Base-by-base conservation (phyloP, 768 basidiomycete species). In the Phylloporus sp. region DNA sequence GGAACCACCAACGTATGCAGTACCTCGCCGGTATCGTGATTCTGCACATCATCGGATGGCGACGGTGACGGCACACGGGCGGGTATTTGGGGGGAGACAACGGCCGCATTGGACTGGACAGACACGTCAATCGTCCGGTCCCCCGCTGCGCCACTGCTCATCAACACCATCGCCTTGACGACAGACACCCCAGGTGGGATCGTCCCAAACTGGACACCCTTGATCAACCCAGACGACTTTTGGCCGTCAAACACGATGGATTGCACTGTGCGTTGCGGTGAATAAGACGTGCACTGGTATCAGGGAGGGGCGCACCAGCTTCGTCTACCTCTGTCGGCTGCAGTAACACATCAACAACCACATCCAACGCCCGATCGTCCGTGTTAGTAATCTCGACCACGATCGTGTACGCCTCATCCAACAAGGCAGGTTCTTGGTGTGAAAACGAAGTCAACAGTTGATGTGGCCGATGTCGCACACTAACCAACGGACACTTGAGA, bases 401-500 rank as follows among this genome's bases (percentile, higher is more conserved):
- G 58, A 97, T 85, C 0, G 88, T 84, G 61, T 88, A 90, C 40
- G 79, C 76, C 66, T 97, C 95, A 55, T 88, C 85, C 31, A 95
- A 67, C 65, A 86, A 89, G 1, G 91, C 91, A 0, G 88, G 87
- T 2, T 77, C 66, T 0, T 78, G 70, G 51, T 92, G 85, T 1
- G 73, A 66, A 40, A 94, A 63, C 0, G 73, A 70, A 18, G 90
- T 70, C 5, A 68, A 59, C 4, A 95, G 59, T 0, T 68, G 66
- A 54, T 90, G 89, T 0, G 83, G 76, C 20, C 80, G 80, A 55
- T 85, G 77, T 44, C 78, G 81, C 36, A 89, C 78, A 20, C 86
- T 89, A 32, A 34, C 38, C 50, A 44, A 27, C 10, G 22, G n/a
- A 53, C 56, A 54, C 20, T 4, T 15, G 11, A 42, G 24, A 28